These are phyloP conservation scores for Sclerospora graminicola DNA, from an alignment of 352 stramenopile species.

Conservation along the genomic window DNA sequence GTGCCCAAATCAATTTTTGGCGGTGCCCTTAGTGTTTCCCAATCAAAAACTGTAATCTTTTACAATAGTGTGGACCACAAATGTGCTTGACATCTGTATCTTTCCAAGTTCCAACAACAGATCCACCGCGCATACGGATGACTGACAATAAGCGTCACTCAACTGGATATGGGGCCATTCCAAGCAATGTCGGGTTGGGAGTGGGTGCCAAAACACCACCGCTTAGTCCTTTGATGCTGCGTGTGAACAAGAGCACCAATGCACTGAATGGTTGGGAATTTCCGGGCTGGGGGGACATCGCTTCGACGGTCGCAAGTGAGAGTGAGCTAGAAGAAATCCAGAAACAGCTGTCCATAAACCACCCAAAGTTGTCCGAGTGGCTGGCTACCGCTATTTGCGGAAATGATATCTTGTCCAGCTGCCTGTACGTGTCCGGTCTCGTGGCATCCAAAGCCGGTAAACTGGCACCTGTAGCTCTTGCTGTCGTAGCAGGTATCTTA, in stretches of 20 bases:
- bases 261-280: conserved; percentile 80
- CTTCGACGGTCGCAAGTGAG: conserved; percentile 43
- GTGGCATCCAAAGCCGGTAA: conserved; percentile 84
- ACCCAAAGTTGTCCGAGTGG: conserved; percentile 88
- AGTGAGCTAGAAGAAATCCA: conserved; percentile 68
- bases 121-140: neutral
- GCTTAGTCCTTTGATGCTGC: conserved; percentile 59
- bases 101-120: too few species aligned
- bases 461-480: conserved; percentile 84
- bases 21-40: too few species aligned
- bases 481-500: conserved; percentile 83
- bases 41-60: too few species aligned
- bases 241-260: conserved; percentile 59
- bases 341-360: conserved; percentile 53
- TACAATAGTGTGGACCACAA: too few species aligned
- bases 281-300: conserved; percentile 68
- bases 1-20: too few species aligned
- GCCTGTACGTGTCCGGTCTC: conserved; percentile 83
- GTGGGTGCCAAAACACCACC: conserved; percentile 34
- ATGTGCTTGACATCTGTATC: too few species aligned
- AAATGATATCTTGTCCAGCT: conserved; percentile 93
- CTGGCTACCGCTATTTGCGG: conserved; percentile 91
- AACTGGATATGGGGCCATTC: conserved; percentile 50
- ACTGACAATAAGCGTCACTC: conserved; percentile 23
- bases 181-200: conserved; percentile 21